Evolutionary conservation across 1,139 yeast species (phyloP).

Genomic region (Hansenula sp.): DNA sequence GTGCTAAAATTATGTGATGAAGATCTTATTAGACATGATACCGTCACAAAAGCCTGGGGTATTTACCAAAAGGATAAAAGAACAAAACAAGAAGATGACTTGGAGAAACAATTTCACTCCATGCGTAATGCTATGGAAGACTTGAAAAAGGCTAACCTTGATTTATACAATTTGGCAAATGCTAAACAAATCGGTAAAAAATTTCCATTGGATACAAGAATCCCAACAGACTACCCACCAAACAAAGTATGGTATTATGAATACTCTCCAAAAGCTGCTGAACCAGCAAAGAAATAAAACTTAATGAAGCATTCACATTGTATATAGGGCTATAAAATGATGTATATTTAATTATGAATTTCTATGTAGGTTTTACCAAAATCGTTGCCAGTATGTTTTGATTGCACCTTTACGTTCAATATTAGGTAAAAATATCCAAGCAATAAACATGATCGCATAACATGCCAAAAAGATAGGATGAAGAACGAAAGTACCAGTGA

Average conservation of each 20-base stretch:
- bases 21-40: constrained; percentile 80
- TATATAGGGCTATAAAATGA: not conserved
- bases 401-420: constrained; percentile 25
- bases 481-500: constrained; percentile 49
- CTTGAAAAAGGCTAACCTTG: constrained; percentile 40
- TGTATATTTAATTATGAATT: too few relatives aligned
- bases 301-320: not conserved
- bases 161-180: constrained; percentile 32
- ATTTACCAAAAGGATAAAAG: constrained; percentile 50
- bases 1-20: constrained; percentile 72
- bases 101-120: constrained; percentile 61
- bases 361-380: constrained; percentile 11
- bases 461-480: constrained; percentile 47
- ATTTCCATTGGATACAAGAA: constrained; percentile 76
- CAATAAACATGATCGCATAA: constrained; percentile 32
- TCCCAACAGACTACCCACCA: constrained; percentile 93
- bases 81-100: constrained; percentile 38
- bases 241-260: constrained; percentile 76
- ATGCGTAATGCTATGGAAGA: constrained; percentile 74
- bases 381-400: constrained; percentile 17
- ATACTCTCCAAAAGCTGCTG: constrained; percentile 6
- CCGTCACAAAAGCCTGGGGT: constrained; percentile 84
- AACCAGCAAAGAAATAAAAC: not conserved
- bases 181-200: constrained; percentile 32
- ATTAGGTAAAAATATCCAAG: constrained; percentile 48